Evolutionary conservation across 2,329 filamentous ascomycete species (phyloP), one percentile per base, ranked within the genome.

Genomic region (Parascedosporium putredinis): DNA sequence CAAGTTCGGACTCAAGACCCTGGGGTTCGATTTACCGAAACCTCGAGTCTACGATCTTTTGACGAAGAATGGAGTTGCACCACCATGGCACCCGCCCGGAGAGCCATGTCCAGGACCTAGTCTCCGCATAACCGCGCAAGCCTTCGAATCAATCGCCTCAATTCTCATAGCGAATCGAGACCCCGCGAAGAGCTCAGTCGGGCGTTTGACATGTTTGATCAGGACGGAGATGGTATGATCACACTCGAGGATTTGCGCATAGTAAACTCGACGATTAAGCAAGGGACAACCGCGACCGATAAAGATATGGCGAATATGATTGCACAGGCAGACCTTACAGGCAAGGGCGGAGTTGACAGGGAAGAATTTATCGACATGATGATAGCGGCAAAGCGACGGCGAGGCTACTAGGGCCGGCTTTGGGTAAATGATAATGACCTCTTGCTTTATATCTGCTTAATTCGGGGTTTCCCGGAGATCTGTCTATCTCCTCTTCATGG

Each of bases 231-330:
- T 69, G 91, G 91, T 5, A 82, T 86, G 56, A 95, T 98, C 58
- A 89, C 85, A 48, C 70, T 96, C 45, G 86, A 93, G 53, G 93
- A 97, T 69, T 70, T 98, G 67, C 75, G 88, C 54, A 75, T 88
- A 51, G 88, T 97, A 23, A 89, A 91, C 51, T 79, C 88, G 59
- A 93, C 97, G 64, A 73, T 98, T 55, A 93, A 93, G 6, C 91
- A 97, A 66, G 68, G 70, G 51, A 65, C 67, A 40, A 88, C 87
- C 10, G 74, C 98, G 57, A 88, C 93, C 58, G 91, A 98, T 61
- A 86, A 94, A 60, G 93, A 98, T 65, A 74, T 98, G 54, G 76
- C 81, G 58, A 89, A 89, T 55, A 98, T 98, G 93, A 93, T 98
- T 69, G 89, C 96, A 61, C 91, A 97, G 67, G 94, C 97, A 70